Base-by-base conservation (phyloP, 805 yeast genomes). In the Priceomyces carsonii region DNA sequence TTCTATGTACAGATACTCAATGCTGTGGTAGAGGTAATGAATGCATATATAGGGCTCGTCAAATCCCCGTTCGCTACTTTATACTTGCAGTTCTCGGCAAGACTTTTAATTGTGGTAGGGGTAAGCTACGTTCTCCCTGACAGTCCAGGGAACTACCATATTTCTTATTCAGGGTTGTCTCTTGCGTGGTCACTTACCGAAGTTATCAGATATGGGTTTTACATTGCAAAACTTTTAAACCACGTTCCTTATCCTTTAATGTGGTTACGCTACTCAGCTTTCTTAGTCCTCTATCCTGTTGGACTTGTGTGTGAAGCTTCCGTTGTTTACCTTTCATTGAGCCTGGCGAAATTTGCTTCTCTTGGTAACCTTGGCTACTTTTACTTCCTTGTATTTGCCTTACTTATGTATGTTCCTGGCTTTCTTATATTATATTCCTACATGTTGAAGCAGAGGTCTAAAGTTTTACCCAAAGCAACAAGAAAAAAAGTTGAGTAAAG, bases 111-210 rank as follows among this genome's bases (percentile, higher is more conserved):
- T 28, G 52, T 59, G 3, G 17, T 52, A 13, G 66, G 64, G 1
- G 51, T 62, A 18, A 45, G 55, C 25, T 55, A 50, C 25, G 26
- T 35, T 8, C 44, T 52, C n/a, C 68, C 68, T 10, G 27, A 47
- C 3, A 48, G 58, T 13, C 54, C 58, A 1, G 68, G 61, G 1
- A 61, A 61, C 46, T 59, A 33, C 32, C 32, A 39, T 26, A 24
- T 39, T 13, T 50, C 50, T 3, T 61, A 50, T 27, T 41, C 51
- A 3, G 51, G 45, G 3, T 43, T 60, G 13, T 29, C 45, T 3
- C 18, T 54, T 26, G 64, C 65, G 4, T 62, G 68, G 68, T 36
- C 57, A 19, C 8, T 42, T 3, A 51, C 59, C 2, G 68, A 62
- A 34, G 36, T 61, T 26, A 47, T 57, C 3, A 41, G 65, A 22